phyloP scores from a whole-genome alignment of 352 stramenopile species.

The Phytophthora capsici region DNA sequence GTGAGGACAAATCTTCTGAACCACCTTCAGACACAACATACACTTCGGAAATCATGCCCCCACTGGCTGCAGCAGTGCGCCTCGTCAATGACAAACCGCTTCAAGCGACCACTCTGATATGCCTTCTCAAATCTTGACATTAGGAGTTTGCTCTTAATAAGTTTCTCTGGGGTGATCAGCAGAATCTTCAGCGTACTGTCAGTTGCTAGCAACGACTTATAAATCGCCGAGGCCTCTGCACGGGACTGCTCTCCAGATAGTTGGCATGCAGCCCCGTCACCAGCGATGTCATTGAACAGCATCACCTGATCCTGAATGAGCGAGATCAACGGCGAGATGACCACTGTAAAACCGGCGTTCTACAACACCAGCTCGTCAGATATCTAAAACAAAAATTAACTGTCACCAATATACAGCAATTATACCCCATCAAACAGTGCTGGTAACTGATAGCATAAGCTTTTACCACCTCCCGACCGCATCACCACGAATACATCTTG shows the following conservation, averaged over 20 bases:
- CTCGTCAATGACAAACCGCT: conserved; percentile 95
- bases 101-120: conserved; percentile 73
- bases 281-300: conserved; percentile 75
- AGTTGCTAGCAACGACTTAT: conserved; percentile 85
- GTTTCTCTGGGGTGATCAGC: conserved; percentile 94
- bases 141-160: conserved; percentile 89
- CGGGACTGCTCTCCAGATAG: conserved; percentile 66
- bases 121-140: conserved; percentile 93
- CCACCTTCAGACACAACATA: conserved; percentile 26
- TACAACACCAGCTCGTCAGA: conserved; percentile 11
- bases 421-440: conserved; percentile 72
- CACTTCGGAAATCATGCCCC: conserved; percentile 84
- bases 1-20: not conserved
- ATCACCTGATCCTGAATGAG: conserved; percentile 95
- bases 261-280: conserved; percentile 52
- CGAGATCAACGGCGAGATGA: conserved; percentile 93
- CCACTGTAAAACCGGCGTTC: conserved; percentile 83
- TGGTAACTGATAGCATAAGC: conserved; percentile 92
- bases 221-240: conserved; percentile 60
- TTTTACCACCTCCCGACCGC: conserved; percentile 88
- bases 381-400: not conserved
- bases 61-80: conserved; percentile 87
- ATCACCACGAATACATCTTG: conserved; percentile 94
- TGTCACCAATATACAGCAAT: not conserved
- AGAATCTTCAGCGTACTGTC: conserved; percentile 77